Evolutionary conservation across 1,139 yeast genomes (phyloP).

Genomic region (Yamadazyma songkhlaensis): DNA sequence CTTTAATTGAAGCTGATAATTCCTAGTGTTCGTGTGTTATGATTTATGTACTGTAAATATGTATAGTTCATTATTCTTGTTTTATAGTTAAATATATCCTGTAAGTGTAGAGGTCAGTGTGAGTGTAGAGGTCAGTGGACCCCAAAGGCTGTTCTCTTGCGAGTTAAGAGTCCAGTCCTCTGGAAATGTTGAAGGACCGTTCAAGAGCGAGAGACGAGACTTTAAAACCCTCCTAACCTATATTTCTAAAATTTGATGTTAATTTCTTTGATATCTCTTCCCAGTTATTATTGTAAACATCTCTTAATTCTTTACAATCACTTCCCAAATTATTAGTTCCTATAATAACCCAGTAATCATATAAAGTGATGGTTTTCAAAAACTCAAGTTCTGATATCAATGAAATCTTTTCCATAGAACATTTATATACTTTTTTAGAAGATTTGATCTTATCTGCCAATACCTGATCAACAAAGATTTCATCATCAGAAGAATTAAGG

Average conservation of each 20-base stretch:
- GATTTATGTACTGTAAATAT: conserved; percentile 11
- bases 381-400: conserved; percentile 21
- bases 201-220: too few relatives aligned
- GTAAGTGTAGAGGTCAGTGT: not conserved
- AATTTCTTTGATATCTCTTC: conserved; percentile 10
- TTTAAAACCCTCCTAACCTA: conserved; percentile 2
- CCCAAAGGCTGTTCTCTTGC: too few relatives aligned
- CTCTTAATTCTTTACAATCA: conserved; percentile 18
- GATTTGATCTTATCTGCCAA: conserved; percentile 1
- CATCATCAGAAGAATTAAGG: conserved; percentile 4
- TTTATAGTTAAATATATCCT: conserved; percentile 11
- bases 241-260: conserved; percentile 6
- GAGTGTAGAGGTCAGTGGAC: too few relatives aligned
- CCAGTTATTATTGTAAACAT: conserved; percentile 18
- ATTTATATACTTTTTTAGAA: not conserved
- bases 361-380: conserved; percentile 29
- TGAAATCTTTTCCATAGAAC: not conserved
- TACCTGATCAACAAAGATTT: not conserved
- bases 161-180: too few relatives aligned
- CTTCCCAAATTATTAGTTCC: conserved; percentile 17
- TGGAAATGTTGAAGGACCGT: too few relatives aligned
- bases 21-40: not conserved
- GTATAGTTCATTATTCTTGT: conserved; percentile 14
- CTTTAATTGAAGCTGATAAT: conserved; percentile 41
- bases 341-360: conserved; percentile 21